Conservation (phyloP, 2,329 filamentous ascomycete species). For the Drechslerella dactyloides region DNA sequence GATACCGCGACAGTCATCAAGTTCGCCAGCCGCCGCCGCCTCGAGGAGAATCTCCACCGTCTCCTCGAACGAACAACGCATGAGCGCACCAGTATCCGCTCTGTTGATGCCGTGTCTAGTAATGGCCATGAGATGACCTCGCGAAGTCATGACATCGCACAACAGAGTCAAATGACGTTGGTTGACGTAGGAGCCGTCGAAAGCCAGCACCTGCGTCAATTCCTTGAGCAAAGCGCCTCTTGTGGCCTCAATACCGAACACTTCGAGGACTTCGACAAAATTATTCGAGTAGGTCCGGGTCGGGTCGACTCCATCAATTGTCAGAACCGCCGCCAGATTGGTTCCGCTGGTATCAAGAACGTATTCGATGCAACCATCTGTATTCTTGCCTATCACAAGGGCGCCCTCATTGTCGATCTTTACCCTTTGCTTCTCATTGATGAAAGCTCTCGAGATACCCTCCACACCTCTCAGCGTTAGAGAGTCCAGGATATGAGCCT, state of each 20-base stretch:
- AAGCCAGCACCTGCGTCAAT: constrained; percentile 88
- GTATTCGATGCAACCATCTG: constrained; percentile 84
- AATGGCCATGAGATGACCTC: constrained; percentile 91
- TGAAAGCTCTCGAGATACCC: constrained; percentile 88
- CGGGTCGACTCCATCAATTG: constrained; percentile 85
- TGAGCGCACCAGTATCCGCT: constrained; percentile 94
- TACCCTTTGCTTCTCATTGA: constrained; percentile 78
- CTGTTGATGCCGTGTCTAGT: constrained; percentile 98
- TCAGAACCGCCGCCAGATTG: constrained; percentile 79
- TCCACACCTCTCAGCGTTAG: constrained; percentile 88
- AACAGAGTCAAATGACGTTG: constrained; percentile 94
- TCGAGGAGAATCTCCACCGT: constrained; percentile 98
- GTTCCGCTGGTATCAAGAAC: constrained; percentile 95
- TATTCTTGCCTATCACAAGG: constrained; percentile 74
- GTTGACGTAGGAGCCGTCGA: constrained; percentile 99
- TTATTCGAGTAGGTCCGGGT: constrained; percentile 91
- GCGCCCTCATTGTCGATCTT: constrained; percentile 73
- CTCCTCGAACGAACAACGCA: constrained; percentile 99
- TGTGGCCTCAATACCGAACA: constrained; percentile 95
- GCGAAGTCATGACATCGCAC: constrained; percentile 96
- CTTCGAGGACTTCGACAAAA: constrained; percentile 90
- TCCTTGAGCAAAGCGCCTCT: constrained; percentile 85
- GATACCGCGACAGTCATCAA: constrained; percentile 96
- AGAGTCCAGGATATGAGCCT: constrained; percentile 88
- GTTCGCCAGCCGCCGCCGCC: constrained; percentile 88